These are phyloP conservation scores for Fusarium succisae DNA, from an alignment of 2,329 filamentous ascomycete genomes.

Conservation along the genomic window DNA sequence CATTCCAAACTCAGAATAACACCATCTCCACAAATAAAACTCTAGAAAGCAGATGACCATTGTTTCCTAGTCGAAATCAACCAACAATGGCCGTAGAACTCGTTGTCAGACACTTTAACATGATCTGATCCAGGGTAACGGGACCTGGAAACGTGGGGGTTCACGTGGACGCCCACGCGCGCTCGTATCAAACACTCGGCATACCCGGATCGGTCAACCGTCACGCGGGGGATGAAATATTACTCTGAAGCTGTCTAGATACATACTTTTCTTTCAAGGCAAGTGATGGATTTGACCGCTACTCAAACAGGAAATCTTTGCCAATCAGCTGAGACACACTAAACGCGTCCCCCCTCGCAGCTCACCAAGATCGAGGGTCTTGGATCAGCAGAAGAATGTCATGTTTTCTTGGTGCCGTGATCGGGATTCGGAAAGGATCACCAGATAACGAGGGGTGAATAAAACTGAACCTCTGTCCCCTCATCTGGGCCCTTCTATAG, in stretches of 20 bases:
- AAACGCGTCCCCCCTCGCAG: neutral
- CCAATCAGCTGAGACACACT: neutral
- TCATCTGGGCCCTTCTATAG: neutral
- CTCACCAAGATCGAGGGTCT: neutral
- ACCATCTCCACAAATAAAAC: neutral
- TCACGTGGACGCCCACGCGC: slow-evolving; percentile 5
- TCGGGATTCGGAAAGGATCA: neutral
- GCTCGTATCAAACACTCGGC: slow-evolving; percentile 6
- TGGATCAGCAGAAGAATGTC: neutral
- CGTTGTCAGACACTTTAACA: neutral
- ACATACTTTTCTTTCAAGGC: neutral
- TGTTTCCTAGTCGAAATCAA: neutral
- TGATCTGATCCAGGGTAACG: slow-evolving; percentile 15
- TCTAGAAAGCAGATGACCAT: neutral
- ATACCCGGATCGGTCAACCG: slow-evolving; percentile 4
- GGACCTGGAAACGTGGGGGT: slow-evolving; percentile 9
- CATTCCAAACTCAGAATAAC: neutral
- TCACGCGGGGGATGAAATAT: slow-evolving; percentile 11
- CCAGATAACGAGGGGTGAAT: neutral
- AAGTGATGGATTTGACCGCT: neutral
- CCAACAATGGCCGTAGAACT: neutral
- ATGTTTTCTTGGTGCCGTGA: neutral
- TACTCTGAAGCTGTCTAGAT: accelerated
- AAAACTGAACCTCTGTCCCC: neutral
- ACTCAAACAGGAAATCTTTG: neutral